Percentiles rank a stretch among this genome's conserved stretches.
phyloP scores from a whole-genome alignment of 2,329 filamentous ascomycete genomes.

The Verticillium zaregamsianum region DNA sequence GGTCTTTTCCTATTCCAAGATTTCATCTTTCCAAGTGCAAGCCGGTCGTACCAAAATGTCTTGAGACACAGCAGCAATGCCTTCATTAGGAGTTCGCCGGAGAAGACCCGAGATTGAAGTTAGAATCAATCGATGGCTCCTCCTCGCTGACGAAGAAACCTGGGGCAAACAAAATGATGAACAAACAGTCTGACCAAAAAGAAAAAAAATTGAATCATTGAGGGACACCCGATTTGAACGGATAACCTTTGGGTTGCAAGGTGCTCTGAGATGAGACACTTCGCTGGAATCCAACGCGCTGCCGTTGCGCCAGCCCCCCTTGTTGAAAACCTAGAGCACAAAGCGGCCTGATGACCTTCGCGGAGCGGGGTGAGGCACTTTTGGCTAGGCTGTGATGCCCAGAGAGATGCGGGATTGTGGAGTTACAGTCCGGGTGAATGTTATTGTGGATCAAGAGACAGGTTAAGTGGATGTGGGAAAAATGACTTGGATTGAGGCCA shows the following conservation, averaged over 20 bases:
- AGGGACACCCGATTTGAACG: slow-evolving; percentile 1
- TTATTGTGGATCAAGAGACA: background rate
- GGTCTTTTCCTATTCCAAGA: no score
- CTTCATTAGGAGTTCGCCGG: no score
- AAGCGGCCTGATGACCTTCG: background rate
- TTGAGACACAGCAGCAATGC: no score
- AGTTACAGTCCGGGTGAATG: background rate
- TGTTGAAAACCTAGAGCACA: background rate
- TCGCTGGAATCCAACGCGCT: slow-evolving; percentile 1
- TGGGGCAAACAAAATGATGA: no score
- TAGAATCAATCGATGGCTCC: no score
- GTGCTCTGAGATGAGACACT: background rate
- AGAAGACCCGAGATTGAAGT: no score
- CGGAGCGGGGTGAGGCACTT: background rate
- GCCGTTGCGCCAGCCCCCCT: slow-evolving; percentile 1
- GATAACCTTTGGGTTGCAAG: background rate
- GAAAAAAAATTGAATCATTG: background rate
- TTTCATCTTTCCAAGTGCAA: no score
- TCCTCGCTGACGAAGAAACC: no score
- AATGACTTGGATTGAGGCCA: background rate
- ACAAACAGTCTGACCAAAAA: background rate
- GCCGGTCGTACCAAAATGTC: no score
- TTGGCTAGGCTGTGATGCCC: background rate
- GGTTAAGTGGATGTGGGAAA: background rate
- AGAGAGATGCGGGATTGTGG: background rate